Evolutionary conservation across 441 rosid species (phyloP), one percentile per base, ranked within the genome.

Genomic region (Populus hybrid): DNA sequence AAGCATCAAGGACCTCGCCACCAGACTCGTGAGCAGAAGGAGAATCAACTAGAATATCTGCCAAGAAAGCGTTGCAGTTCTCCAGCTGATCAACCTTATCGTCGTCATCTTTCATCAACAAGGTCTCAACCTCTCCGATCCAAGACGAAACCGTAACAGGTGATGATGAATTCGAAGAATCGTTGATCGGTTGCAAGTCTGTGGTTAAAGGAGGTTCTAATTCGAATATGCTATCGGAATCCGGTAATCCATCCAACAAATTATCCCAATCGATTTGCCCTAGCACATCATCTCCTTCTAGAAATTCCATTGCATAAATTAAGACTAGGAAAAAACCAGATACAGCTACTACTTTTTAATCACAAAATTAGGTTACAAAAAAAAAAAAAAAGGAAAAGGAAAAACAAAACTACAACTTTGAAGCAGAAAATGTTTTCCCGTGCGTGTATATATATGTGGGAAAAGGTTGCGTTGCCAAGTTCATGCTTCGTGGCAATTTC

Each of bases 81-180:
- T 85, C 57, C 57, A 46, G 82, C 40, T 75, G 69, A 73, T 75
- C 74, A 75, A 85, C 74, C 76, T 82, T 63, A 0, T 73, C 81
- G 64, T 80, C 87, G n/a, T 88, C 90, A 9, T 90, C 90, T 5
- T 76, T 80, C 95, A 92, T 90, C 83, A 95, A 73, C 6, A 79
- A 40, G 72, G 24, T 85, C 88, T 93, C 92, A 38, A 93, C 77
- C 64, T 87, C 87, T 40, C 82, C 86, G 77, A 90, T 81, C 89
- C 86, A 83, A 38, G 89, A 80, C 21, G 85, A 77, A 21, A 34
- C 75, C 21, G 84, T 77, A 57, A 79, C 88, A 3, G 87, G 86
- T 4, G 86, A 79, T 1, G 80, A 70, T 5, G 57, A 14, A 11
- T 66, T 74, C 4, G 77, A 64, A 1, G 79, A 34, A 71, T 76